phyloP scores from a whole-genome alignment of 139 green algal species.

The Bryopsis sp. region DNA sequence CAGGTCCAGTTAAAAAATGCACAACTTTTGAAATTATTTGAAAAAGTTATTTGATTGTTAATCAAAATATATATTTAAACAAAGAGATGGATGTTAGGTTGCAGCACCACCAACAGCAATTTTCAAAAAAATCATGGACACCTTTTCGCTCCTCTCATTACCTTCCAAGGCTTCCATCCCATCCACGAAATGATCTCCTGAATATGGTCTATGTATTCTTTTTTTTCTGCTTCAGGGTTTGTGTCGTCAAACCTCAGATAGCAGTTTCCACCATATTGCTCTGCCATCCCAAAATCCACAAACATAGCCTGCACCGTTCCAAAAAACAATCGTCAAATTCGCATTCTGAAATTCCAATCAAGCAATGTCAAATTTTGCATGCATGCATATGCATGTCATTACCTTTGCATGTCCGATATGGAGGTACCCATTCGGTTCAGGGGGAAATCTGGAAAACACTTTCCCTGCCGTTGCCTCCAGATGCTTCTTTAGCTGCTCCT shows the following conservation, averaged over 20 bases:
- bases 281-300: slow-evolving; percentile 94
- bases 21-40: background rate
- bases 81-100: too few species aligned
- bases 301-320: slow-evolving; percentile 84
- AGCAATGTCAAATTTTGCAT: background rate
- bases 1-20: background rate
- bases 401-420: slow-evolving; percentile 97
- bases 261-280: slow-evolving; percentile 71
- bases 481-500: slow-evolving; percentile 66
- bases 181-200: slow-evolving; percentile 92
- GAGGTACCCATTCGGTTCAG: slow-evolving; percentile 91
- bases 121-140: background rate
- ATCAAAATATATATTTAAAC: too few species aligned
- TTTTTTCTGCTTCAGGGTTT: slow-evolving; percentile 96
- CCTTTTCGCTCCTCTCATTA: slow-evolving; percentile 15
- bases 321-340: too few species aligned
- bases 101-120: too few species aligned
- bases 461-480: slow-evolving; percentile 72
- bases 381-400: background rate
- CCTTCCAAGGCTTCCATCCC: slow-evolving; percentile 86
- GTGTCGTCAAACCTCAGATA: slow-evolving; percentile 96
- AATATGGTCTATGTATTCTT: slow-evolving; percentile 98
- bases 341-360: too few species aligned
- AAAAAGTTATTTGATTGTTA: too few species aligned
- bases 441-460: slow-evolving; percentile 91